Conservation (phyloP, 305 asterid genomes). For the Ajuga reptans region DNA sequence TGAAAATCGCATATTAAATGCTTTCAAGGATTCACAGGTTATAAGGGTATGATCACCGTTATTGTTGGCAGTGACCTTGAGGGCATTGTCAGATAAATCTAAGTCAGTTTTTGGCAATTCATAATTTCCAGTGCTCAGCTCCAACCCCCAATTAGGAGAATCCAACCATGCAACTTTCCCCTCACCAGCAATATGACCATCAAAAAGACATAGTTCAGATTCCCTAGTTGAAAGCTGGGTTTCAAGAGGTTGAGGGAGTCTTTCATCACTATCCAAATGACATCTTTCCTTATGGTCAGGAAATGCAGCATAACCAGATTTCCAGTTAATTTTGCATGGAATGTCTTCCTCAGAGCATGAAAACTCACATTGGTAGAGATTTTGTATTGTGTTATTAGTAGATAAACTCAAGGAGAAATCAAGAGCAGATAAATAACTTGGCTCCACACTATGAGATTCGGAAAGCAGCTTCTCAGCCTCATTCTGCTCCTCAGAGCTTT, state of each 20-base stretch:
- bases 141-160: constrained; percentile 31
- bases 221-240: constrained; percentile 26
- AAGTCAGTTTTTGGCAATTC: constrained; percentile 31
- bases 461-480: constrained; percentile 35
- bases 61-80: constrained; percentile 23
- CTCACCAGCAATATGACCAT: constrained; percentile 22
- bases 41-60: constrained; percentile 26
- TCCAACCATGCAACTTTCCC: constrained; percentile 32
- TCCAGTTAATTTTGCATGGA: constrained; percentile 25
- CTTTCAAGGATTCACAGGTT: constrained; percentile 28
- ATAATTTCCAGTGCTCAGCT: constrained; percentile 25
- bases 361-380: constrained; percentile 28
- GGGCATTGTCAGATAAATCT: constrained; percentile 27
- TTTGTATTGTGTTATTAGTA: constrained; percentile 32
- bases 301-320: constrained; percentile 22
- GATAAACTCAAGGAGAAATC: constrained; percentile 42
- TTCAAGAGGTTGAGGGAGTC: constrained; percentile 27
- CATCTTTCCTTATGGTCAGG: constrained; percentile 24
- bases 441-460: constrained; percentile 27
- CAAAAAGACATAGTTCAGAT: constrained; percentile 25
- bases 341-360: constrained; percentile 28
- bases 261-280: constrained; percentile 19
- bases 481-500: constrained; percentile 48
- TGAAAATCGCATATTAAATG: constrained; percentile 29
- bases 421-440: constrained; percentile 62